Evolutionary conservation across 352 stramenopile species (phyloP), one percentile per base, ranked within the genome.

Genomic region (Phytophthora syringae): DNA sequence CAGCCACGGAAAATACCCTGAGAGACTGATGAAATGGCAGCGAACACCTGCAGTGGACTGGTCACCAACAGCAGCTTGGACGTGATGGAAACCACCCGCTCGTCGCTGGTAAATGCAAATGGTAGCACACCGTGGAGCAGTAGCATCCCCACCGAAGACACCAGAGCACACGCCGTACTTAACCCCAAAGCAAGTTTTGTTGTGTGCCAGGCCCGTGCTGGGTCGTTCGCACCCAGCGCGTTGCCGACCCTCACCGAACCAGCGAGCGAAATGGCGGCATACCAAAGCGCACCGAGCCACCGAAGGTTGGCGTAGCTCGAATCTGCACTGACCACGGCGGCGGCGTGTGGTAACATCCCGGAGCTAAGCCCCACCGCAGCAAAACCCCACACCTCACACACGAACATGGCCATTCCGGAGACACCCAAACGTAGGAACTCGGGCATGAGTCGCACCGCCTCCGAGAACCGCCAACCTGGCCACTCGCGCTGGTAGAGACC

Each of bases 331-430:
- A 97, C 96, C 7, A 78, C 84, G 4, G 94, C 80, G 16, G 89
- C 83, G 2, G 89, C 79, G 45, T 88, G 66, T 40, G 86, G 86
- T n/a, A 96, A 69, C 53, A 92, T 77, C 13, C 88, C 86, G 2
- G 88, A 88, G 13, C 87, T 68, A 1, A 97, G 67, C n/a, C 84
- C 77, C 39, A 95, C 76, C 0, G 72, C 71, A 10, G 90, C 87
- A 47, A 93, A 97, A 18, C 85, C 86, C 80, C 82, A 93, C 52
- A 88, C 94, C 68, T 97, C 88, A 59, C 92, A 96, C 63, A 94
- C 83, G 28, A 94, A 79, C 82, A 96, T 94, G 34, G 88, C 69
- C 64, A 95, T 78, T 0, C 90, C 90, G 0, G 88, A 91, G 28
- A 94, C 58, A 11, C 88, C 90, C 20, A 97, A 78, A 13, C 76